Evolutionary conservation across 2,329 filamentous ascomycete species (phyloP).

Genomic region (Colletotrichum chrysophilum): DNA sequence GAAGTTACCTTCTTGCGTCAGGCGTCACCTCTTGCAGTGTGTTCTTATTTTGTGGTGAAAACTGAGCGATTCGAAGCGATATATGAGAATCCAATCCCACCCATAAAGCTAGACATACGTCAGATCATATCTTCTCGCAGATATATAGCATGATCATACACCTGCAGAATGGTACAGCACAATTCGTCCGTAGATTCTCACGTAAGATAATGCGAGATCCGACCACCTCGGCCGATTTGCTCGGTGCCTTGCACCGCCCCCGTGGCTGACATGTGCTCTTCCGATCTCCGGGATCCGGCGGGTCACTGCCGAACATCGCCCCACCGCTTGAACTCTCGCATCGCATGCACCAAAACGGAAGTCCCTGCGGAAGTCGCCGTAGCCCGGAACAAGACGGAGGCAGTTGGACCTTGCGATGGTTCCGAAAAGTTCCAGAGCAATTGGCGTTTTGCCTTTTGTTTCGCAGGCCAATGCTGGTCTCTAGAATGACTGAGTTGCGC

Average conservation of each 20-base stretch:
- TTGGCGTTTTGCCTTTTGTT: background rate
- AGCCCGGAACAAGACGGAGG: background rate
- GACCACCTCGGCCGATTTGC: background rate
- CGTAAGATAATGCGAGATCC: background rate
- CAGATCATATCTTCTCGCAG: background rate
- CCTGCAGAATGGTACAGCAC: background rate
- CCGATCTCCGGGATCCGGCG: background rate
- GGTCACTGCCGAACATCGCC: background rate
- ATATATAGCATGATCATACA: background rate
- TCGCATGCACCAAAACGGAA: background rate
- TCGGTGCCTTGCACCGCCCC: background rate
- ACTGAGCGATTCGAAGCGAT: accelerated
- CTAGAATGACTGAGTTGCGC: background rate
- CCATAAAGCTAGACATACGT: accelerated
- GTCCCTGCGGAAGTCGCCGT: background rate
- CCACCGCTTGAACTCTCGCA: background rate
- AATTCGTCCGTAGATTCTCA: accelerated
- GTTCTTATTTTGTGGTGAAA: background rate
- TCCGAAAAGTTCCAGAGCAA: background rate
- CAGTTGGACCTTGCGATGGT: background rate
- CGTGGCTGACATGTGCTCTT: background rate
- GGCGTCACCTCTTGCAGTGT: background rate
- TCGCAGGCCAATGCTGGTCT: background rate
- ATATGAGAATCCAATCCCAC: accelerated
- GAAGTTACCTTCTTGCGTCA: background rate